Conservation (phyloP, 1,139 yeast species). For the Tardiomyces digboiensis region DNA sequence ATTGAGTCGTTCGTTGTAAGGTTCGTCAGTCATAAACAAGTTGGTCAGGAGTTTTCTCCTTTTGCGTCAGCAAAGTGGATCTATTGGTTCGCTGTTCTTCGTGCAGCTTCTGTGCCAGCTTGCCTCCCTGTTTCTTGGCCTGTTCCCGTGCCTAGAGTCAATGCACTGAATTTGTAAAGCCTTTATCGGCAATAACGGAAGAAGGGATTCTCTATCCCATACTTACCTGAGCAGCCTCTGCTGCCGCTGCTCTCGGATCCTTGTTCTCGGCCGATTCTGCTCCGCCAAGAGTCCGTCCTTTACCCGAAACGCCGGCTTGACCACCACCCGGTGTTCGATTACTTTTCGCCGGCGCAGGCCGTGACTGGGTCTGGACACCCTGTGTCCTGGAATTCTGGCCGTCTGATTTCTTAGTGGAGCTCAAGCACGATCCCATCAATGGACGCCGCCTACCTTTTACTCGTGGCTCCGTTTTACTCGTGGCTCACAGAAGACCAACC, state of each 20-base stretch:
- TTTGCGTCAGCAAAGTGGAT: constrained; percentile 6
- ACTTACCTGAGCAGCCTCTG: constrained; percentile 17
- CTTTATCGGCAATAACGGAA: too few relatives aligned
- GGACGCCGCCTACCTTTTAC: too few relatives aligned
- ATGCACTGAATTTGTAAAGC: too few relatives aligned
- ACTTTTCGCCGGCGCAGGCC: too few relatives aligned
- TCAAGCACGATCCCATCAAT: constrained; percentile 3
- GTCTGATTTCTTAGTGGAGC: constrained; percentile 3
- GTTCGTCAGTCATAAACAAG: constrained; percentile 24
- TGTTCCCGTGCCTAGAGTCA: constrained; percentile 9
- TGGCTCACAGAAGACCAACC: too few relatives aligned
- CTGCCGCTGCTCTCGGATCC: constrained; percentile 16
- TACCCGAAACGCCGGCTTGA: too few relatives aligned
- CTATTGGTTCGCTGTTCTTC: constrained; percentile 2
- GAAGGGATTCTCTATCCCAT: too few relatives aligned
- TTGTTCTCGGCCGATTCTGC: not conserved
- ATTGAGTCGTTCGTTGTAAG: too few relatives aligned
- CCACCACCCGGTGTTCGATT: too few relatives aligned
- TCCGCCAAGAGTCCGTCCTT: not conserved
- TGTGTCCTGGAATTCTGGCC: not conserved
- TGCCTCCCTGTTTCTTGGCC: constrained; percentile 2
- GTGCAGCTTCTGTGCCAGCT: constrained; percentile 3
- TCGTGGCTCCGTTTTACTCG: too few relatives aligned
- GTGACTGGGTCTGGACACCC: not conserved
- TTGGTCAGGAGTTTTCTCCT: constrained; percentile 9